A percentile compares a stretch with the other conserved stretches of the same genome.
These are phyloP conservation scores for Russula sp. DNA, from an alignment of 768 basidiomycete genomes.

Conservation along the genomic window DNA sequence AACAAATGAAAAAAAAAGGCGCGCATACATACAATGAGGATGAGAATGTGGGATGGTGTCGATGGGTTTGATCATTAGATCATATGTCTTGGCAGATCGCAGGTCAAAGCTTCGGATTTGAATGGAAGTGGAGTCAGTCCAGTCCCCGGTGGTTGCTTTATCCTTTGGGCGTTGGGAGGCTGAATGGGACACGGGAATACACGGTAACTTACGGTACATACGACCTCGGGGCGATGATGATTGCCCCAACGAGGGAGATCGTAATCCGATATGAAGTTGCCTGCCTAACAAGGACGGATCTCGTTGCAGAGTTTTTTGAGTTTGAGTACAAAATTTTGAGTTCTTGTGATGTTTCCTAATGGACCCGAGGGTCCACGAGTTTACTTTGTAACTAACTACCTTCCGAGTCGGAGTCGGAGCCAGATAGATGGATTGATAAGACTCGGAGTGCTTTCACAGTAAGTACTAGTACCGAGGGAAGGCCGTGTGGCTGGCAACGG, in stretches of 20 bases:
- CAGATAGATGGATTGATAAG: neutral
- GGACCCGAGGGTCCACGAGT: neutral
- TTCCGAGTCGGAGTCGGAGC: neutral
- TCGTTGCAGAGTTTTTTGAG: neutral
- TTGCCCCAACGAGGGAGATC: neutral
- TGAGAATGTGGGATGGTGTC: neutral
- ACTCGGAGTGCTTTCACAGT: neutral
- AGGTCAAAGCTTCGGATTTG: constrained; percentile 3
- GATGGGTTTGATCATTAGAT: neutral
- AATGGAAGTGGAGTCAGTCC: neutral
- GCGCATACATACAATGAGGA: neutral
- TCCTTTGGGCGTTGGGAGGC: no score
- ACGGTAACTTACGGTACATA: neutral
- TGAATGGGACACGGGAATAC: neutral
- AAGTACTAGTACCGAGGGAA: no score
- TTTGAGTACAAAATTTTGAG: neutral
- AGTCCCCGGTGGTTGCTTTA: neutral
- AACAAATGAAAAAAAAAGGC: neutral
- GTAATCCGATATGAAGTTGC: neutral
- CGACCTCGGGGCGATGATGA: no score
- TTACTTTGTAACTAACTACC: neutral
- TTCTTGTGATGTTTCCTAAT: neutral
- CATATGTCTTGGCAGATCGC: constrained; percentile 1
- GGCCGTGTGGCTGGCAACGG: neutral
- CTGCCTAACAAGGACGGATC: neutral